Evolutionary conservation across 257 asterid genomes (phyloP), one percentile per base, ranked within the genome.

Genomic region (Cynanchum wilfordii): DNA sequence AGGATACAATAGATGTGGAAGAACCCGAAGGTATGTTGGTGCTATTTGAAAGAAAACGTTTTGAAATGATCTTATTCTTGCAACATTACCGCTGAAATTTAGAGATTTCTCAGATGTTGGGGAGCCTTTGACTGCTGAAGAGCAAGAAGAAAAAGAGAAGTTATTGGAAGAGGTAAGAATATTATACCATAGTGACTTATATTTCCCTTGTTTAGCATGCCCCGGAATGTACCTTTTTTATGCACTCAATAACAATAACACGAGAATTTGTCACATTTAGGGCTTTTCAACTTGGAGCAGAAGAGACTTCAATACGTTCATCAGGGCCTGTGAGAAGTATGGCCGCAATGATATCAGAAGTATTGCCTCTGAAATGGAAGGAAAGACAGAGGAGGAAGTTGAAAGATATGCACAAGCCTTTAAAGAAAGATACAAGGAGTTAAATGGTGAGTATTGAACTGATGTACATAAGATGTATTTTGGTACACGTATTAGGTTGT

Each of bases 261-360:
- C 59, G 73, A 38, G 45, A 77, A n/a, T 15, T 15, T 73, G 10
- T 50, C 33, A 68, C 36, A 3, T 82, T 65, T 70, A 95, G 99
- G 99, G 99, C 51, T 95, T 95, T 78, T 90, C 99, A 66, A 68
- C 96, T n/a, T 95, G 98, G 98, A 95, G 98, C 89, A 88, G 96
- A 83, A 89, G 87, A 84, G 99, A 95, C 82, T 95, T 95, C 86
- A 92, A 86, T 76, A 73, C 96, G 72, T 95, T 92, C 84, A 92
- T 95, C 85, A 86, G 98, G 87, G 96, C 99, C 57, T 92, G 98
- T 79, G 99, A 95, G 80, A 95, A 95, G 80, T 92, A 90, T 72
- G 98, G 99, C 50, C 90, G 99, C 72, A 82, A 84, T 79, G 98
- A 95, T 76, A 85, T 92, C 22, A 84, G 36, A 73, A 82, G 91